phyloP scores from a whole-genome alignment of 805 yeast species.

The Torulaspora quercuum region DNA sequence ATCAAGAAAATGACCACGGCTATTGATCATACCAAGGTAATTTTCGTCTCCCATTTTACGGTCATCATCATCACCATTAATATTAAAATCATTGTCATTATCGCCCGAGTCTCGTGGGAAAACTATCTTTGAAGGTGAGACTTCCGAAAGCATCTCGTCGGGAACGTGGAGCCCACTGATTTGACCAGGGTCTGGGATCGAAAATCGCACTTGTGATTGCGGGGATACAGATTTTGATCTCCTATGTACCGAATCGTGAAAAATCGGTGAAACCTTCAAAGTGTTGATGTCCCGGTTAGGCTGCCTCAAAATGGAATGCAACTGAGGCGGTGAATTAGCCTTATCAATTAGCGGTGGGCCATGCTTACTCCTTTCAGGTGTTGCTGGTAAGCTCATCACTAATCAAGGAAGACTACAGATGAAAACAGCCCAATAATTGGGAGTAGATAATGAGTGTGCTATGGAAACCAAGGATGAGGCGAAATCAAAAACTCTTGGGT shows the following conservation, averaged over 20 bases:
- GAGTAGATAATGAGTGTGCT: too few species aligned
- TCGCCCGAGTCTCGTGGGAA: slow-evolving; percentile 23
- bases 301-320: slow-evolving; percentile 9
- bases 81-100: not conserved
- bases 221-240: slow-evolving; percentile 9
- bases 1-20: slow-evolving; percentile 27
- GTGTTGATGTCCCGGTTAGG: not conserved
- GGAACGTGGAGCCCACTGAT: slow-evolving; percentile 4
- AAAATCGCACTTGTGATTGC: slow-evolving; percentile 33
- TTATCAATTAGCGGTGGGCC: not conserved
- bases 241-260: not conserved
- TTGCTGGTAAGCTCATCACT: slow-evolving; percentile 11
- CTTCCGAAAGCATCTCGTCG: not conserved
- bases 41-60: too few species aligned
- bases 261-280: not conserved
- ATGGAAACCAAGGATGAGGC: too few species aligned
- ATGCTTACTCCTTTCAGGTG: slow-evolving; percentile 7
- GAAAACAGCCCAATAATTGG: too few species aligned
- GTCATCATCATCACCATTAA: slow-evolving; percentile 1
- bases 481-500: too few species aligned
- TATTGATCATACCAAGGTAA: slow-evolving; percentile 2
- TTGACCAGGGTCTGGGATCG: slow-evolving; percentile 24
- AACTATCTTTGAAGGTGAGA: slow-evolving; percentile 33
- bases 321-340: slow-evolving; percentile 5
- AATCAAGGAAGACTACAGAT: not conserved